Evolutionary conservation across 306 rosid genomes (phyloP).

Genomic region (Mimosa bimucronata): DNA sequence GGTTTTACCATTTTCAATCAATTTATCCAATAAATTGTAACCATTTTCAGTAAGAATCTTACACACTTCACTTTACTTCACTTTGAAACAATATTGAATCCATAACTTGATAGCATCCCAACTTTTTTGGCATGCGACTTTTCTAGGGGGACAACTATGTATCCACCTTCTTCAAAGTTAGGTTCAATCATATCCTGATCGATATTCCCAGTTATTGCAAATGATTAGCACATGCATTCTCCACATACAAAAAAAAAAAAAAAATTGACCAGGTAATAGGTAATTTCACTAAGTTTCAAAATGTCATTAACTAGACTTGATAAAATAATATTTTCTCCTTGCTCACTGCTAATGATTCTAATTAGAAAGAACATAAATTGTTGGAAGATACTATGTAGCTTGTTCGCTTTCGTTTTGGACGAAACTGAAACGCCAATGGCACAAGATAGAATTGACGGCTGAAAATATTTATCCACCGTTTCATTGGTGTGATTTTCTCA

Average conservation of each 20-base stretch:
- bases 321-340: not conserved
- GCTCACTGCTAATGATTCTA: no score
- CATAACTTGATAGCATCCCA: not conserved
- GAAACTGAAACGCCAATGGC: no score
- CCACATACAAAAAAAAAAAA: not conserved
- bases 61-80: not conserved
- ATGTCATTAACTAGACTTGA: not conserved
- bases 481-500: not conserved
- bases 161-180: not conserved
- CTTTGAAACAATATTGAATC: not conserved
- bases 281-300: not conserved
- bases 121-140: slow-evolving; percentile 5
- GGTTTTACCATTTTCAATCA: not conserved
- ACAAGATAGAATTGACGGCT: no score
- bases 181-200: not conserved
- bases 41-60: slow-evolving; percentile 4
- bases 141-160: not conserved
- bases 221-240: not conserved
- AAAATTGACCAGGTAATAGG: not conserved
- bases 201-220: not conserved
- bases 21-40: not conserved
- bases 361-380: no score
- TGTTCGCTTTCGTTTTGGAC: no score
- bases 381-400: no score
- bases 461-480: not conserved